Percentiles rank a stretch among this genome's conserved stretches.
phyloP scores from a whole-genome alignment of 2,329 filamentous ascomycete genomes.

The Xylariaceae sp. region DNA sequence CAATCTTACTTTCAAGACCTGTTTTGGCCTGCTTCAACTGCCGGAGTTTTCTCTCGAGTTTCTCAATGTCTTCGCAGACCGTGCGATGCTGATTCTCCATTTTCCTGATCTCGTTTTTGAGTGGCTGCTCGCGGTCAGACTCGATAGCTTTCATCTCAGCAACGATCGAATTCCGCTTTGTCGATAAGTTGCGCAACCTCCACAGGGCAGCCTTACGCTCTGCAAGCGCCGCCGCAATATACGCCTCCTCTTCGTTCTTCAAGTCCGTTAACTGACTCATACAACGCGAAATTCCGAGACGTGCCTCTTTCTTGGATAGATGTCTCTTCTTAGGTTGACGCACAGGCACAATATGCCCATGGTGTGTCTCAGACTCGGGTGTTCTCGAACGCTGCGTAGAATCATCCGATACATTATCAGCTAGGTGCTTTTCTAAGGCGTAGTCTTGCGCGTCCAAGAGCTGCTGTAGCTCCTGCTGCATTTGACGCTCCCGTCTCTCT shows the following conservation, averaged over 20 bases:
- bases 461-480: slow-evolving; percentile 63
- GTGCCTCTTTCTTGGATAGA: slow-evolving; percentile 64
- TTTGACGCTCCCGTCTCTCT: slow-evolving; percentile 55
- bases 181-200: slow-evolving; percentile 60
- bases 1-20: slow-evolving; percentile 64
- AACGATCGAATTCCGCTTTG: slow-evolving; percentile 56
- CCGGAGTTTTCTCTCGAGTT: slow-evolving; percentile 68
- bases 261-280: slow-evolving; percentile 69
- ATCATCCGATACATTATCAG: slow-evolving; percentile 27
- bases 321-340: slow-evolving; percentile 61
- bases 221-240: slow-evolving; percentile 62
- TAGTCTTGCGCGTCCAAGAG: slow-evolving; percentile 64
- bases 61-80: slow-evolving; percentile 67
- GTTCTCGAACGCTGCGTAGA: slow-evolving; percentile 21
- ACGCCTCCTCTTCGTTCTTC: slow-evolving; percentile 70
- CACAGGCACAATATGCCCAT: slow-evolving; percentile 58
- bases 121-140: slow-evolving; percentile 60
- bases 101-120: slow-evolving; percentile 64
- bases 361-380: slow-evolving; percentile 20
- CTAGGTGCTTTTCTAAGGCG: slow-evolving; percentile 51
- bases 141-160: slow-evolving; percentile 61
- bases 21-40: slow-evolving; percentile 65
- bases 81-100: slow-evolving; percentile 60
- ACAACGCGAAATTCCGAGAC: slow-evolving; percentile 67
- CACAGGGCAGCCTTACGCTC: slow-evolving; percentile 63